Evolutionary conservation across 108 stramenopile species (phyloP).

Genomic region (Cyclostephanos tholiformis): DNA sequence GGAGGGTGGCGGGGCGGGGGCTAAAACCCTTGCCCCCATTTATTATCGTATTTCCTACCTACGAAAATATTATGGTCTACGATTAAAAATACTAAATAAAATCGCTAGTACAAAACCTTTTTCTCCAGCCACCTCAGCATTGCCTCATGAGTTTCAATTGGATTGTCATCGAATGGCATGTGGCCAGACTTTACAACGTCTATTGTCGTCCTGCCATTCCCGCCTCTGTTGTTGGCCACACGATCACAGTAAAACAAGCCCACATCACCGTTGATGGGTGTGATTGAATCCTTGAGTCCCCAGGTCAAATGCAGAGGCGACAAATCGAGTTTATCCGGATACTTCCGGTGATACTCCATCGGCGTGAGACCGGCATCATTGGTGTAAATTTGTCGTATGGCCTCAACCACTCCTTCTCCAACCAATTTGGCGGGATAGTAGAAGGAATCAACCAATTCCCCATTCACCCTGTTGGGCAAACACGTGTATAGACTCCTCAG

Average conservation of each 20-base stretch:
- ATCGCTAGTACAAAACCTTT: slow-evolving; percentile 20
- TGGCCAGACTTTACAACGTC: slow-evolving; percentile 58
- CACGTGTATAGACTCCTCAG: slow-evolving; percentile 44
- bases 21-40: no score
- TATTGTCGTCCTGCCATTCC: slow-evolving; percentile 37
- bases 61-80: no score
- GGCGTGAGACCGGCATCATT: slow-evolving; percentile 69
- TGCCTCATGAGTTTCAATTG: slow-evolving; percentile 46
- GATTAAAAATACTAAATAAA: background rate
- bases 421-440: slow-evolving; percentile 54
- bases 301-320: slow-evolving; percentile 68
- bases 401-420: slow-evolving; percentile 52
- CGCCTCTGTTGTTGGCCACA: slow-evolving; percentile 47
- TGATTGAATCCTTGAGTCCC: slow-evolving; percentile 59
- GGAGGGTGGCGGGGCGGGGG: no score
- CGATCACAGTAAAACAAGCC: slow-evolving; percentile 61
- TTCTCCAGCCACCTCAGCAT: slow-evolving; percentile 60
- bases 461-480: slow-evolving; percentile 51
- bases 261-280: slow-evolving; percentile 56
- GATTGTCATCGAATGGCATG: slow-evolving; percentile 68
- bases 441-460: slow-evolving; percentile 69
- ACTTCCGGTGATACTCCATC: slow-evolving; percentile 58
- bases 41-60: no score
- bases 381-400: slow-evolving; percentile 66
- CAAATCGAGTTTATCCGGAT: slow-evolving; percentile 33